Conservation (phyloP, 768 basidiomycete genomes). For the Pleurotus citrinopileatus region DNA sequence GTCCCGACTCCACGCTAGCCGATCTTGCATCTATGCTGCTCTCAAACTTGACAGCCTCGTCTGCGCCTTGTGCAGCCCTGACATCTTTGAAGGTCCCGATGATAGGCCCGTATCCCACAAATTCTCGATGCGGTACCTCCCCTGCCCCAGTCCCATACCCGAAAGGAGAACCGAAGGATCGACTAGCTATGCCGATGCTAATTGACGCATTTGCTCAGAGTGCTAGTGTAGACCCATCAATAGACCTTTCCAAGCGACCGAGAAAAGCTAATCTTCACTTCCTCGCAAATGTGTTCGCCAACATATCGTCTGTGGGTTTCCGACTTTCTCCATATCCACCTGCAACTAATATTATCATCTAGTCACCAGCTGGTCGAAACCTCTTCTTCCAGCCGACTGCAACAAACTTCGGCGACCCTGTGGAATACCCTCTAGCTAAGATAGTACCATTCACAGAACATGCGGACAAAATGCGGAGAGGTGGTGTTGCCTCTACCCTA, state of each 20-base stretch:
- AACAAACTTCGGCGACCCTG: slow-evolving; percentile 33
- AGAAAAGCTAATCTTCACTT: slow-evolving; percentile 87
- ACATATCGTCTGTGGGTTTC: slow-evolving; percentile 70
- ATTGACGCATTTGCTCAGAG: slow-evolving; percentile 86
- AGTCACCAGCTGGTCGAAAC: slow-evolving; percentile 76
- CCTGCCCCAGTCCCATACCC: slow-evolving; percentile 73
- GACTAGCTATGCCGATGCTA: slow-evolving; percentile 75
- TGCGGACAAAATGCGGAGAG: slow-evolving; percentile 77
- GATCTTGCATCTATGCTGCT: slow-evolving; percentile 97
- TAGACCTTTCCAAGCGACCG: slow-evolving; percentile 43
- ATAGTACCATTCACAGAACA: slow-evolving; percentile 90
- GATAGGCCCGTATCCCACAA: slow-evolving; percentile 62
- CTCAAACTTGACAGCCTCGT: slow-evolving; percentile 86
- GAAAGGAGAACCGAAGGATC: slow-evolving; percentile 43
- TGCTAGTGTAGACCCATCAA: slow-evolving; percentile 49
- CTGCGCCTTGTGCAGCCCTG: slow-evolving; percentile 61
- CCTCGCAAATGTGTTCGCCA: slow-evolving; percentile 91
- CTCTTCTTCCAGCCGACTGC: slow-evolving; percentile 68
- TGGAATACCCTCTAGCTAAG: slow-evolving; percentile 83
- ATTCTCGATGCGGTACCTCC: slow-evolving; percentile 80
- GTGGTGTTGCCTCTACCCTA: slow-evolving; percentile 83
- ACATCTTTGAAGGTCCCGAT: slow-evolving; percentile 66
- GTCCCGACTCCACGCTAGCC: slow-evolving; percentile 86
- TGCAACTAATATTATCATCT: slow-evolving; percentile 2
- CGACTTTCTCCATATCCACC: background rate